These are phyloP conservation scores for Backusella circina DNA, from an alignment of 192 early-diverging fungal genomes.

Conservation along the genomic window DNA sequence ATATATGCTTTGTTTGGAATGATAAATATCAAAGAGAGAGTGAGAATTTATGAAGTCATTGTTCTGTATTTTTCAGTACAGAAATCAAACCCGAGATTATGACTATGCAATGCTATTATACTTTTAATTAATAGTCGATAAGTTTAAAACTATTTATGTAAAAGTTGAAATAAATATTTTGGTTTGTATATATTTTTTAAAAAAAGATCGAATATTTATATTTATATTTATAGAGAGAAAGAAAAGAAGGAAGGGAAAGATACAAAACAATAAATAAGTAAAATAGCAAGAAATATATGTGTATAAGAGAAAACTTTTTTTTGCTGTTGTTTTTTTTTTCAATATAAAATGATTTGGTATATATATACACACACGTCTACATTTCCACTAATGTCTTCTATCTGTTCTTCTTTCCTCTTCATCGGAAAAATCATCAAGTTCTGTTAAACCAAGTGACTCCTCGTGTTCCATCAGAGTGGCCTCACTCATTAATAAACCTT, in stretches of 20 bases:
- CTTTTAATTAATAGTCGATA: neutral
- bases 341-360: neutral
- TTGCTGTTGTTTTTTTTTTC: neutral
- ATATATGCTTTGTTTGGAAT: neutral
- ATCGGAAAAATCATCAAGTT: neutral
- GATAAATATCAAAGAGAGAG: neutral
- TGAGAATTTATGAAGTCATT: neutral
- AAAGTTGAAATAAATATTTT: neutral
- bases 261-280: neutral
- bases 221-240: neutral
- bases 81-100: neutral
- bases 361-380: neutral
- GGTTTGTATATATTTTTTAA: neutral
- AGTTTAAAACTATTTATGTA: neutral
- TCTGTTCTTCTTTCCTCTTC: slow-evolving; percentile 1
- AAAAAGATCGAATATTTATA: neutral
- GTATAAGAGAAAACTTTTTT: neutral
- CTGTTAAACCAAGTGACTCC: slow-evolving; percentile 17
- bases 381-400: neutral
- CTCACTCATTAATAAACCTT: slow-evolving; percentile 42
- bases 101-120: neutral
- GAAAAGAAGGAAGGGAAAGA: neutral
- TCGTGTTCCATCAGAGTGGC: slow-evolving; percentile 47
- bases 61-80: neutral
- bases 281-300: neutral